These are phyloP conservation scores for Globisporangium canariense DNA, from an alignment of 352 stramenopile species.

Conservation along the genomic window DNA sequence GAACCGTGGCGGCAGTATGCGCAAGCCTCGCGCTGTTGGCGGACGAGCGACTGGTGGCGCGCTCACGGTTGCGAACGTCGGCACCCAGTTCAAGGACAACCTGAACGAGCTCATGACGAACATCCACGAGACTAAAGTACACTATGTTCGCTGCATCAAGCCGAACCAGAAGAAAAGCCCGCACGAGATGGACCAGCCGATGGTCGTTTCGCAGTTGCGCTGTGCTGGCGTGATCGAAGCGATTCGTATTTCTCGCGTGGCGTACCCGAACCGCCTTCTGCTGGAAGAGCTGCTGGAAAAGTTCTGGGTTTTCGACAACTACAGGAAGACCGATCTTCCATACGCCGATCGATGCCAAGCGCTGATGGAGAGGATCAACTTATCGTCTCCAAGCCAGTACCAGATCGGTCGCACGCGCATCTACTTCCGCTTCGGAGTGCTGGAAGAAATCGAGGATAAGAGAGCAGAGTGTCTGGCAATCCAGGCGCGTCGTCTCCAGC, in stretches of 20 bases:
- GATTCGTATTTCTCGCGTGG: slow-evolving; percentile 96
- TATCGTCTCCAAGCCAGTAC: slow-evolving; percentile 70
- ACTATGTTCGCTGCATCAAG: slow-evolving; percentile 99
- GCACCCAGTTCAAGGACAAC: slow-evolving; percentile 88
- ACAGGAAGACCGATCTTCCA: slow-evolving; percentile 36
- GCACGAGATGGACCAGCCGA: slow-evolving; percentile 81
- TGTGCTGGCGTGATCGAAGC: slow-evolving; percentile 99
- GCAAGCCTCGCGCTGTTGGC: slow-evolving; percentile 21
- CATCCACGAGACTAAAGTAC: slow-evolving; percentile 93
- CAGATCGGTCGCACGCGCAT: slow-evolving; percentile 74
- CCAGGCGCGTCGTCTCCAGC: slow-evolving; percentile 62
- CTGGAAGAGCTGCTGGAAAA: slow-evolving; percentile 83
- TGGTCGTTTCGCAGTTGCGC: slow-evolving; percentile 94
- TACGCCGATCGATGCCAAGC: slow-evolving; percentile 44
- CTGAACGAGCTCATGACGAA: slow-evolving; percentile 92
- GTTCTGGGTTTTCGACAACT: slow-evolving; percentile 69
- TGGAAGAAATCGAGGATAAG: slow-evolving; percentile 79
- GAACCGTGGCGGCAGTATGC: slow-evolving; percentile 21
- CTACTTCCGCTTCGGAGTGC: slow-evolving; percentile 77
- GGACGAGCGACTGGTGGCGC: slow-evolving; percentile 41
- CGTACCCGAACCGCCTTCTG: slow-evolving; percentile 95
- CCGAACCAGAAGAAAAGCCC: slow-evolving; percentile 95
- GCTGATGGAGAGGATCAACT: slow-evolving; percentile 59
- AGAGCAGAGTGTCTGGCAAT: slow-evolving; percentile 51
- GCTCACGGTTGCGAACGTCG: slow-evolving; percentile 60